Conservation (phyloP, 257 asterid species). For the Plantago elongata region DNA sequence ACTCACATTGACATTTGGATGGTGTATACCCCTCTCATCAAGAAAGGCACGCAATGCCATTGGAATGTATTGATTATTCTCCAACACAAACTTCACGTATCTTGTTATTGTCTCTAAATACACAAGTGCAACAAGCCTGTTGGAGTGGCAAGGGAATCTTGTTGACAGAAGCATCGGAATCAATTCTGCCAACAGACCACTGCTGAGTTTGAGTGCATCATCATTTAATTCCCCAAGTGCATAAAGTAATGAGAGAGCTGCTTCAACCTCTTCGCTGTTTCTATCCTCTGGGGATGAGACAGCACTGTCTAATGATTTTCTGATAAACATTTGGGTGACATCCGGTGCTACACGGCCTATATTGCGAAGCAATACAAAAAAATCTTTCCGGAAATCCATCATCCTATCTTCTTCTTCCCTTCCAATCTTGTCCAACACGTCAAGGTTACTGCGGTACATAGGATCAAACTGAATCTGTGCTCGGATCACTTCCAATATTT, state of each 20-base stretch:
- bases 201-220: constrained; percentile 59
- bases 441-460: constrained; percentile 57
- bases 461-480: constrained; percentile 64
- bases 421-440: constrained; percentile 74
- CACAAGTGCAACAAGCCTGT: constrained; percentile 83
- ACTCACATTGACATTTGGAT: constrained; percentile 69
- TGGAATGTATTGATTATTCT: constrained; percentile 77
- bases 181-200: constrained; percentile 66
- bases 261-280: constrained; percentile 90
- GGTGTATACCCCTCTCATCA: constrained; percentile 95
- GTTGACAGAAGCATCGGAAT: constrained; percentile 78
- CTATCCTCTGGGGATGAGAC: constrained; percentile 58
- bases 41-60: constrained; percentile 70
- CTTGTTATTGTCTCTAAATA: constrained; percentile 84
- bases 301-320: constrained; percentile 62
- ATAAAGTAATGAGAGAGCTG: constrained; percentile 80
- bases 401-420: constrained; percentile 87
- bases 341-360: constrained; percentile 89
- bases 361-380: constrained; percentile 65
- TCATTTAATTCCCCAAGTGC: constrained; percentile 82
- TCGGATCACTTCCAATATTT: constrained; percentile 76
- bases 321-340: constrained; percentile 67
- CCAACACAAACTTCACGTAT: constrained; percentile 70
- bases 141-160: constrained; percentile 83
- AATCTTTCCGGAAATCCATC: constrained; percentile 86